Conservation (phyloP, 106 monocot species). For the Phalaenopsis equestris region DNA sequence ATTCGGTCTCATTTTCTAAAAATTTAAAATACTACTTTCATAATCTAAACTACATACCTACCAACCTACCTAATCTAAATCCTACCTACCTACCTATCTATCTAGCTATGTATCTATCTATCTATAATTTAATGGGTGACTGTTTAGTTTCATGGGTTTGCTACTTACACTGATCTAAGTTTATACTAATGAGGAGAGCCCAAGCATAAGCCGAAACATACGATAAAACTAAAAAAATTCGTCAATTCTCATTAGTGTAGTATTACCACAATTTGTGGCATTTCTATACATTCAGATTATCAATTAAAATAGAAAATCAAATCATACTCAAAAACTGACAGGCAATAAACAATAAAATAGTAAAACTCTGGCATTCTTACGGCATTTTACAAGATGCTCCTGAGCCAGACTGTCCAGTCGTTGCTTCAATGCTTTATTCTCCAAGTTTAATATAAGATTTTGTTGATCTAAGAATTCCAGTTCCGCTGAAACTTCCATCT, state of each 20-base stretch:
- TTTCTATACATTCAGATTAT: background rate
- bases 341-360: background rate
- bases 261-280: background rate
- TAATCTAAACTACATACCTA: too few species aligned
- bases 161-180: background rate
- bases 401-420: conserved; percentile 64
- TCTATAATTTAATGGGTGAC: background rate
- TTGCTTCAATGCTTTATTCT: conserved; percentile 77
- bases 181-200: background rate
- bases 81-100: too few species aligned
- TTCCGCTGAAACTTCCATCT: conserved; percentile 61
- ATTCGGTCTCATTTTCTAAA: too few species aligned
- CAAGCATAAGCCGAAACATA: background rate
- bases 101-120: too few species aligned
- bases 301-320: background rate
- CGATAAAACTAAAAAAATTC: background rate
- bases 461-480: conserved; percentile 65
- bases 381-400: conserved; percentile 64
- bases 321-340: background rate
- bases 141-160: background rate
- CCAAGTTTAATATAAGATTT: conserved; percentile 77
- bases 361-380: conserved; percentile 28
- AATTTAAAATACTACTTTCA: too few species aligned
- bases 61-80: too few species aligned
- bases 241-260: background rate